These are phyloP conservation scores for Aegilops speltoides DNA, from an alignment of 176 grass and related monocot species.

Conservation along the genomic window DNA sequence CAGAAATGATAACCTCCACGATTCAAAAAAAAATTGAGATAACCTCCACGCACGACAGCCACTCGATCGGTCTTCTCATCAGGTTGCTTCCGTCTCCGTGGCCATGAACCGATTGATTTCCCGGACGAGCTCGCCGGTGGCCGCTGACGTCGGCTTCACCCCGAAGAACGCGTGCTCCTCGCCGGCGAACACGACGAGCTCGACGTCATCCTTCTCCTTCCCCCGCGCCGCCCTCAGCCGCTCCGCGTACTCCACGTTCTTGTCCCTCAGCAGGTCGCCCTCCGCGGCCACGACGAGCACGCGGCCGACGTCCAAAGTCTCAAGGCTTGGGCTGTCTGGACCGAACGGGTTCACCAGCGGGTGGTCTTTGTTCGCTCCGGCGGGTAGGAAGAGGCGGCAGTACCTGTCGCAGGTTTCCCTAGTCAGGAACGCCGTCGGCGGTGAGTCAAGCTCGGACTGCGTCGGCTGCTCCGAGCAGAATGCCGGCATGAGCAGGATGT, in stretches of 20 bases:
- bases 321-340: background rate
- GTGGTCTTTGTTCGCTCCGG: too few relatives aligned
- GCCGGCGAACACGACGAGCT: too few relatives aligned
- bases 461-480: conserved; percentile 31
- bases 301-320: conserved; percentile 18
- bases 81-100: background rate
- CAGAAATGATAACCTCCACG: background rate
- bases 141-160: conserved; percentile 35
- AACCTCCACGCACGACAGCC: background rate
- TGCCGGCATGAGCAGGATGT: conserved; percentile 47
- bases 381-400: too few relatives aligned
- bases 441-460: conserved; percentile 37
- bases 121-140: conserved; percentile 46
- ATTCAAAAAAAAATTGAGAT: too few relatives aligned
- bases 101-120: conserved; percentile 41
- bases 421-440: conserved; percentile 29
- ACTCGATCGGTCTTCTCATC: background rate
- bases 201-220: background rate
- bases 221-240: conserved; percentile 23
- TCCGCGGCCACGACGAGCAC: conserved; percentile 42
- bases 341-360: too few relatives aligned
- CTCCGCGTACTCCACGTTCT: conserved; percentile 40
- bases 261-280: conserved; percentile 40
- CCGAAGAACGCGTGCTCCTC: conserved; percentile 5
- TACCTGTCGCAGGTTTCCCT: conserved; percentile 9